These are phyloP conservation scores for Linum lewisii DNA, from an alignment of 345 rosid genomes.

Conservation along the genomic window DNA sequence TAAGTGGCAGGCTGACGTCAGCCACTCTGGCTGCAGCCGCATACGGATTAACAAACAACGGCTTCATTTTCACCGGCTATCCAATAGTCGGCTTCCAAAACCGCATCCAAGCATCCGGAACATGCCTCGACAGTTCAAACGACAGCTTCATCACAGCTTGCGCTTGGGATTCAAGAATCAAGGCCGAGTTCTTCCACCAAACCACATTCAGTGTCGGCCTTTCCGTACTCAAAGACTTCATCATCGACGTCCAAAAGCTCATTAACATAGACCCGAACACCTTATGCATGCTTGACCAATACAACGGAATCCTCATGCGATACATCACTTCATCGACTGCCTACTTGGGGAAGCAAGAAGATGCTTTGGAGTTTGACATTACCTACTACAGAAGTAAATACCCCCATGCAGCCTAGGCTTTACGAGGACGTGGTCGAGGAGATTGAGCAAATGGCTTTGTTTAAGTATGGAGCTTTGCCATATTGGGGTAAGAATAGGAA, in stretches of 20 bases:
- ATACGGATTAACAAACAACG: constrained; percentile 22
- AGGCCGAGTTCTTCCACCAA: constrained; percentile 55
- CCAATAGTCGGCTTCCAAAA: constrained; percentile 71
- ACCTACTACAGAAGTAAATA: constrained; percentile 60
- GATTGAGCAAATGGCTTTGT: constrained; percentile 68
- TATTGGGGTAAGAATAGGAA: constrained; percentile 89
- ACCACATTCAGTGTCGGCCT: constrained; percentile 47
- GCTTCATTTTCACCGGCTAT: constrained; percentile 44
- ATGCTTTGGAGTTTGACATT: constrained; percentile 66
- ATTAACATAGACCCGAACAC: constrained; percentile 34
- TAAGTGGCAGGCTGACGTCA: constrained; percentile 7
- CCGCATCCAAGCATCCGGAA: constrained; percentile 67
- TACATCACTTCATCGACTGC: constrained; percentile 66
- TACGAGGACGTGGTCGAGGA: constrained; percentile 60
- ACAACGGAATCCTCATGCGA: constrained; percentile 68
- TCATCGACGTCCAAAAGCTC: constrained; percentile 53
- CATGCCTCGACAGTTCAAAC: constrained; percentile 57
- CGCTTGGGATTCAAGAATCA: constrained; percentile 67
- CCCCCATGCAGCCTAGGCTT: constrained; percentile 54
- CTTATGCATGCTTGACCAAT: constrained; percentile 47
- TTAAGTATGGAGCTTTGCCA: constrained; percentile 62
- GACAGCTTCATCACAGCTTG: constrained; percentile 53
- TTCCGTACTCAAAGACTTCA: constrained; percentile 37
- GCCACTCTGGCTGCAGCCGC: constrained; percentile 7
- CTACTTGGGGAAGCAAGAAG: constrained; percentile 61